These are phyloP conservation scores for Colletotrichum tropicicola DNA, from an alignment of 2,329 filamentous ascomycete genomes.

Conservation along the genomic window DNA sequence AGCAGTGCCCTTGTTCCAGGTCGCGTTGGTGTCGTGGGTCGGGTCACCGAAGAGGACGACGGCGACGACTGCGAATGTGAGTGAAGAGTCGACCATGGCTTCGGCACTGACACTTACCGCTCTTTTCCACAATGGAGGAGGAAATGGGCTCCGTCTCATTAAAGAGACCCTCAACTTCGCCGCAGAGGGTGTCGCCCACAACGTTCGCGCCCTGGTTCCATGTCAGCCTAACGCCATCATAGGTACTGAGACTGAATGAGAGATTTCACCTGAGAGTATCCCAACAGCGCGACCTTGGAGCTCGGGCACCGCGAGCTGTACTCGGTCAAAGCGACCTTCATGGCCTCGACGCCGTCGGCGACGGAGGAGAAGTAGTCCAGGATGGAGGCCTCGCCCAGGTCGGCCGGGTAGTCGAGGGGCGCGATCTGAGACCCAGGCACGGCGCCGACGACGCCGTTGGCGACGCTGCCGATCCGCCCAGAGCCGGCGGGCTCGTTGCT, in stretches of 20 bases:
- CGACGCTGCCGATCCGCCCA: conserved; percentile 44
- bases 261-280: conserved; percentile 49
- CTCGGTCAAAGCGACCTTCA: conserved; percentile 40
- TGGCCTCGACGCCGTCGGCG: conserved; percentile 39
- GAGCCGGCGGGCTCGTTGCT: conserved; percentile 44
- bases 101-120: conserved; percentile 37
- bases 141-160: conserved; percentile 36
- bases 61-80: conserved; percentile 45
- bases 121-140: conserved; percentile 39
- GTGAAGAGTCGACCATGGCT: background rate
- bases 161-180: conserved; percentile 31
- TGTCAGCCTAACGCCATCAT: background rate
- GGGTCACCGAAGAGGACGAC: conserved; percentile 52
- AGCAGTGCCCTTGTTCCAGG: conserved; percentile 48
- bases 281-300: conserved; percentile 50
- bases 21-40: conserved; percentile 44
- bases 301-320: conserved; percentile 47
- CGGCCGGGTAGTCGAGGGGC: conserved; percentile 49
- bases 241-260: background rate
- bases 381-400: conserved; percentile 26
- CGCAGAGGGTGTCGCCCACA: conserved; percentile 47
- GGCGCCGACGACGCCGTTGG: conserved; percentile 40
- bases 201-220: conserved; percentile 48
- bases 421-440: conserved; percentile 45
- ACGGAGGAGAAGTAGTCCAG: conserved; percentile 45